Evolutionary conservation across 2,329 filamentous ascomycete species (phyloP).

Genomic region (Fusarium sublunatum): DNA sequence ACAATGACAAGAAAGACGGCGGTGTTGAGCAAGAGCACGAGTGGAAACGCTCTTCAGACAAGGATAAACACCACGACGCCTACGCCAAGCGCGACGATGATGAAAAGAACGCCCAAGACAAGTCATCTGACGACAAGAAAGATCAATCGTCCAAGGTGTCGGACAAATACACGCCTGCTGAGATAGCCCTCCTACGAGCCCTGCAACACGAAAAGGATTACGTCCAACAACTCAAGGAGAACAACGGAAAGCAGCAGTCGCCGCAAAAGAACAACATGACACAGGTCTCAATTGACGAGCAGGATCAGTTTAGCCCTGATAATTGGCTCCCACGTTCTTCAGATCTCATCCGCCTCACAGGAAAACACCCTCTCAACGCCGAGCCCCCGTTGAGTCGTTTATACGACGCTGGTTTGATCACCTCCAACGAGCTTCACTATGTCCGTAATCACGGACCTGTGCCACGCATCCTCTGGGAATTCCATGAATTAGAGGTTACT

Average conservation of each 20-base stretch:
- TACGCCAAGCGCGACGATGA: slow-evolving; percentile 27
- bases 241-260: background rate
- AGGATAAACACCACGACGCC: slow-evolving; percentile 41
- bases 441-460: slow-evolving; percentile 66
- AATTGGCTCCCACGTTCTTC: slow-evolving; percentile 60
- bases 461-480: slow-evolving; percentile 61
- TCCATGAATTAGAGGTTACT: slow-evolving; percentile 59
- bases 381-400: slow-evolving; percentile 57
- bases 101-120: slow-evolving; percentile 52
- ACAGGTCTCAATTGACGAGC: background rate
- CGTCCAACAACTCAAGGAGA: background rate
- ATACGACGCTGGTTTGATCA: slow-evolving; percentile 43
- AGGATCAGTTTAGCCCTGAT: background rate
- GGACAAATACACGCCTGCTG: background rate
- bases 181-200: background rate
- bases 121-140: background rate
- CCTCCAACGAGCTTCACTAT: slow-evolving; percentile 46
- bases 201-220: background rate
- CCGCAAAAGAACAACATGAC: background rate
- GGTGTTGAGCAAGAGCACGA: slow-evolving; percentile 34
- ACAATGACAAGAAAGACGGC: background rate
- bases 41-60: slow-evolving; percentile 30
- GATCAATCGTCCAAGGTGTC: background rate
- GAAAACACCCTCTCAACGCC: slow-evolving; percentile 64
- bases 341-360: slow-evolving; percentile 61